Evolutionary conservation across 192 early-diverging fungal species (phyloP), one percentile per base, ranked within the genome.

Genomic region (Entomortierella parvispora): DNA sequence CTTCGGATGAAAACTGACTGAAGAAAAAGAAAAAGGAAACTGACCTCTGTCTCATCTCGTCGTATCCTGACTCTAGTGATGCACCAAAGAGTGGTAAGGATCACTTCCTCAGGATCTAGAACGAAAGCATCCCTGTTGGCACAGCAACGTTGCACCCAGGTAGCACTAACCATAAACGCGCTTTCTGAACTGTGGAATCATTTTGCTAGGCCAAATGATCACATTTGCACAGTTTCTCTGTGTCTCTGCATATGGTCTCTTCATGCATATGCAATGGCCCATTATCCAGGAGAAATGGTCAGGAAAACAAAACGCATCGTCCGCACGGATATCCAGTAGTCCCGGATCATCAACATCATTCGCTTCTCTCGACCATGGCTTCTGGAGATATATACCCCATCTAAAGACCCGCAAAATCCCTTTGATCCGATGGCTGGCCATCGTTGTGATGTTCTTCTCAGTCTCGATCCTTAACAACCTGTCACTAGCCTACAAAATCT

Each of bases 381-480:
- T 77, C 22, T 77, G 74, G 61, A 62, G 70, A 50, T 68, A 77
- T 53, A 52, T 88, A 59, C 88, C 87, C 44, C 82, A 78, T 20
- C 60, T 91, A 26, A 81, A 86, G 22, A 58, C 82, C 14, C 84
- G 90, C 1, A 57, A 69, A 5, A 88, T 97, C 12, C 95, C 95
- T 5, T n/a, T 93, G 20, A 62, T 34, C 0, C 80, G 89, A 4
- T 97, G 94, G 94, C 15, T 89, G 29, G 71, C 85, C 8, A 90
- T 94, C 68, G 95, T 97, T 1, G 68, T 84, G 26, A 58, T 96
- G 69, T 95, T 93, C 62, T 94, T 93, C 66, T 75, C 80, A 4
- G 90, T 92, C 8, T 94, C 93, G 0, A 85, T 94, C 5, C 75
- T 95, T 54, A 96, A 96, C 67, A 97, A 97, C 69, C 75, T 88